Base-by-base conservation (phyloP, 768 basidiomycete species). In the Russula vinacea region DNA sequence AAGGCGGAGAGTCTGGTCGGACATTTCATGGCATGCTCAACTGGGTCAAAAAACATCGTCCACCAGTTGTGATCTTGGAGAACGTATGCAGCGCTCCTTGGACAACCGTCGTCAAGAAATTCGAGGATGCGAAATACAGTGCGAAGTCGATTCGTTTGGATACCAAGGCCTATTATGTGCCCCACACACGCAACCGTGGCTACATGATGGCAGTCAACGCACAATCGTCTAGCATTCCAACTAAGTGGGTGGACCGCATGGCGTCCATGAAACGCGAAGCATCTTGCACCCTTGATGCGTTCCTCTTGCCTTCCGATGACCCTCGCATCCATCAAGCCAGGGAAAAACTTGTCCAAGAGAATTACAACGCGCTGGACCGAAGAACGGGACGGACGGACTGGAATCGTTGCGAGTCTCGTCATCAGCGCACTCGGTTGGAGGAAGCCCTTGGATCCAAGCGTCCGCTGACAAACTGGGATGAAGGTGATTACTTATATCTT, bases 1-100 rank as follows among this genome's bases (percentile, higher is more conserved):
- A 82, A 7, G 87, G 89, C 62, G 95, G 95, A 52, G 95, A 98
- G 75, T 96, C 94, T 16, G 94, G 95, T 8, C 81, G 90, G 42
- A 98, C 95, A 0, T 98, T 97, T 74, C 83, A 87, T 49, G 95
- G 95, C 10, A 98, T 98, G 95, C 85, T 95, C 81, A 83, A 83
- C 35, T 98, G 93, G 92, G 89, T 97, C 50, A 82, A 79, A 56
- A 88, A 86, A 44, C 91, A 95, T 74, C 83, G 89, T 24, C 94
- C 95, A 0, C 88, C 91, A 1, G 74, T 98, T n/a, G 92, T 97
- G 70, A 90, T 98, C 68, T 80, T 97, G 22, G 95, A 98, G 74
- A 98, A 98, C 71, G 95, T 98, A 39, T 93, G 90, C 71, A 82
- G 83, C 53, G 95, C 95, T 0, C 94, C 95, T 5, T 98, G 95